Percentiles rank a stretch among this genome's conserved stretches.
These are phyloP conservation scores for Condylostoma magnum DNA, from an alignment of 169 alveolate genomes.

Conservation along the genomic window DNA sequence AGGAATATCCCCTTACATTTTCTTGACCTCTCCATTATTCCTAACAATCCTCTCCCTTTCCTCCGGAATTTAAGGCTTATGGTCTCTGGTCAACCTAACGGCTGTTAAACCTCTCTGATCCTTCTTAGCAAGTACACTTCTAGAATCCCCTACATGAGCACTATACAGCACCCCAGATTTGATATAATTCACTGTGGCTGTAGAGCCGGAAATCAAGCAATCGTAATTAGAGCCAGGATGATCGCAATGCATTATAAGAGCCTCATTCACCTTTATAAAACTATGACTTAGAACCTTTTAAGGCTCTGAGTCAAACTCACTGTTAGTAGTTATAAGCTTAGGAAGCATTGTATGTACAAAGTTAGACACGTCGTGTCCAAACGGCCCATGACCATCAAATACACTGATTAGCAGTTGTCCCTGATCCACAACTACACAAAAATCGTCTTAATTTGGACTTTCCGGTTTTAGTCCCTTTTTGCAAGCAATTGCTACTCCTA, in stretches of 20 bases:
- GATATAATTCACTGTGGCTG: slow-evolving; percentile 45
- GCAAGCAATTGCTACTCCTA: not conserved
- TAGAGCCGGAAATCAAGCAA: slow-evolving; percentile 48
- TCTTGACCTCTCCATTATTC: slow-evolving; percentile 55
- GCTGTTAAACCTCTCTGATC: slow-evolving; percentile 19
- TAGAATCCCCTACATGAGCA: slow-evolving; percentile 72
- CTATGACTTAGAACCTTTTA: no score
- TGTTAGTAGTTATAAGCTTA: slow-evolving; percentile 38
- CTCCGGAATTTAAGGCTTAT: slow-evolving; percentile 58
- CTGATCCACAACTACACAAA: slow-evolving; percentile 1
- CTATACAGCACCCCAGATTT: slow-evolving; percentile 22
- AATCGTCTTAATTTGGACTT: slow-evolving; percentile 9
- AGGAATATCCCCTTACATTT: slow-evolving; percentile 52
- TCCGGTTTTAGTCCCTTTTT: slow-evolving; percentile 3
- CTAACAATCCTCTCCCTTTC: slow-evolving; percentile 57
- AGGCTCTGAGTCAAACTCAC: no score
- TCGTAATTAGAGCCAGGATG: slow-evolving; percentile 18
- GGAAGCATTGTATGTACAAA: slow-evolving; percentile 37
- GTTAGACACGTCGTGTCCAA: slow-evolving; percentile 66
- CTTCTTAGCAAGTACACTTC: slow-evolving; percentile 52
- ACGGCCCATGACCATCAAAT: slow-evolving; percentile 79
- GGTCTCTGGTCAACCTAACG: slow-evolving; percentile 52
- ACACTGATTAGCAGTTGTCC: slow-evolving; percentile 55
- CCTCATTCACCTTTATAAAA: no score
- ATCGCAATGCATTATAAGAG: not conserved